phyloP scores from a whole-genome alignment of 2,329 filamentous ascomycete species.

The Xylariaceae sp. region DNA sequence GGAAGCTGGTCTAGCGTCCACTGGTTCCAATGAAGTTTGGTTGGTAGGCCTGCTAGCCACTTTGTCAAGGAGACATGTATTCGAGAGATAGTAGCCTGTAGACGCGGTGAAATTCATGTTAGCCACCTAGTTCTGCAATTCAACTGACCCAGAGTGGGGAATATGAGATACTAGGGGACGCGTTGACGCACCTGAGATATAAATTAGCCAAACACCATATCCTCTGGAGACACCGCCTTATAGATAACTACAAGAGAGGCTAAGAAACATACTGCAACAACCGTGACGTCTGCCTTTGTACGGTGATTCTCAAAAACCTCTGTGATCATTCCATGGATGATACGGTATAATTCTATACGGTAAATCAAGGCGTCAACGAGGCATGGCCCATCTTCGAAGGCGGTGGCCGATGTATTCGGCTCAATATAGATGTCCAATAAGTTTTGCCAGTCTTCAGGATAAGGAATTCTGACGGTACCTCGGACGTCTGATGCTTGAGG shows the following conservation, averaged over 20 bases:
- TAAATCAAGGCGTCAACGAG: slow-evolving; percentile 46
- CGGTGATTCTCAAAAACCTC: slow-evolving; percentile 49
- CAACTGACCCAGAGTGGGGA: too few species aligned
- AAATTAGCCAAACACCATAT: too few species aligned
- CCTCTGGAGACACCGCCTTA: too few species aligned
- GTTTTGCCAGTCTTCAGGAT: slow-evolving; percentile 47
- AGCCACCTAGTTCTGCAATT: too few species aligned
- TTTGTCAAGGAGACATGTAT: slow-evolving; percentile 47
- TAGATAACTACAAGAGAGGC: too few species aligned
- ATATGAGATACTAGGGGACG: too few species aligned
- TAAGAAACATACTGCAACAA: slow-evolving; percentile 31
- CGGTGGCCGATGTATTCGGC: slow-evolving; percentile 41
- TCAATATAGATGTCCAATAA: slow-evolving; percentile 48
- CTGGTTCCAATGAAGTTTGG: slow-evolving; percentile 49
- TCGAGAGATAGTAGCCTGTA: slow-evolving; percentile 37
- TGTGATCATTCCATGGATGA: slow-evolving; percentile 48
- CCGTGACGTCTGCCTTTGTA: slow-evolving; percentile 38
- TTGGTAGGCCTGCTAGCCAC: slow-evolving; percentile 45
- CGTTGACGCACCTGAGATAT: too few species aligned
- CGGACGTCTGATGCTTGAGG: slow-evolving; percentile 49
- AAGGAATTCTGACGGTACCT: slow-evolving; percentile 47
- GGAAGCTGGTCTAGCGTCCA: slow-evolving; percentile 48
- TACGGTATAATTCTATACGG: slow-evolving; percentile 47
- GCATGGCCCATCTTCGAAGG: slow-evolving; percentile 45
- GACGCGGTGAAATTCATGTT: too few species aligned